Base-by-base conservation (phyloP, 1,284 basidiomycete genomes). In the Cutaneotrichosporon sp. region DNA sequence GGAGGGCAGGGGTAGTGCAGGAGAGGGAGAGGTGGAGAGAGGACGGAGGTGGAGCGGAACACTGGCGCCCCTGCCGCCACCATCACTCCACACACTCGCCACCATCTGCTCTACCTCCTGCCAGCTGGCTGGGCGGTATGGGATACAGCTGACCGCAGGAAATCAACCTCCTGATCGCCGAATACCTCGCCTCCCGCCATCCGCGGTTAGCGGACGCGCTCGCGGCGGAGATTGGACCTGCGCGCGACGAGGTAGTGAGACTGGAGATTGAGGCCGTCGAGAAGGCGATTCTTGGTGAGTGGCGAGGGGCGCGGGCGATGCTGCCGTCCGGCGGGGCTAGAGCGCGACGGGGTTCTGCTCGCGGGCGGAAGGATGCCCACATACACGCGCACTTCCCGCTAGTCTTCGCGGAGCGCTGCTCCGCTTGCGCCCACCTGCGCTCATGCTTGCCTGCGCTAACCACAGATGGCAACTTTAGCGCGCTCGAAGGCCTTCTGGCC, bases 401-500 rank as follows among this genome's bases (percentile, higher is more conserved):
- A n/a, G n/a, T n/a, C n/a, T n/a, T n/a, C n/a, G n/a, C n/a, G n/a
- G n/a, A n/a, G n/a, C n/a, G n/a, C n/a, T n/a, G n/a, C n/a, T n/a
- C n/a, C n/a, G n/a, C n/a, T n/a, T n/a, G 38, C 34, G 16, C 34
- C 11, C 38, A n/a, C 38, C 7, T 18, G 3, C 38, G 34, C 16
- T 36, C 52, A 6, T 47, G 6, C 13, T 27, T 8, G 13, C 25
- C 5, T 6, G 24, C 25, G 46, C 25, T 61, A 20, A 59, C 45
- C 8, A 52, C 60, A 81, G 82, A 83, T 59, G 82, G 82, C 20
- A 81, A 82, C 62, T 83, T 79, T 70, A 66, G 74, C 4, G 74
- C 79, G 36, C 72, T 82, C 1, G 82, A 83, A 54, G 74, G 74
- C 43, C 63, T 83, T 52, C 56, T 80, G 2, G 63, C 69, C 3